A percentile compares a stretch with the other conserved stretches of the same genome.
Evolutionary conservation across 768 basidiomycete species (phyloP).

Genomic region (Galerina sulciceps): DNA sequence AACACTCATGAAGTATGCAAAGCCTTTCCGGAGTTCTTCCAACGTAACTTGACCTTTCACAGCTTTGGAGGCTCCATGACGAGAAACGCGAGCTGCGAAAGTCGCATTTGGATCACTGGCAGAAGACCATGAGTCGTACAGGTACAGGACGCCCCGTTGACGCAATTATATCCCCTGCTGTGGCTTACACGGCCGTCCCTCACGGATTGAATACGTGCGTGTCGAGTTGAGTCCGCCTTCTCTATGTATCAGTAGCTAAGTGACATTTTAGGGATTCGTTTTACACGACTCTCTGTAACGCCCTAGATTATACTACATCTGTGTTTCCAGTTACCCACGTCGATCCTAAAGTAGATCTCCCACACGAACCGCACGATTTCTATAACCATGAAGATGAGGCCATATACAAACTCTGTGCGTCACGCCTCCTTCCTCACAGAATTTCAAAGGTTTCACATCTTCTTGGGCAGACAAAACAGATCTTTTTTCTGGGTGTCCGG

Average conservation of each 20-base stretch:
- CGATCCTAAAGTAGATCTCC: slow-evolving; percentile 54
- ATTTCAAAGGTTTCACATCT: not conserved
- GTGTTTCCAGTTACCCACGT: slow-evolving; percentile 71
- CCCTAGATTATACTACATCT: slow-evolving; percentile 62
- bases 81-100: slow-evolving; percentile 54
- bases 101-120: slow-evolving; percentile 67
- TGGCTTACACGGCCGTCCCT: slow-evolving; percentile 63
- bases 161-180: slow-evolving; percentile 69
- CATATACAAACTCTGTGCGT: slow-evolving; percentile 60
- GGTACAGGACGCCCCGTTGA: slow-evolving; percentile 74
- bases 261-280: slow-evolving; percentile 44
- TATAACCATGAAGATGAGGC: slow-evolving; percentile 54
- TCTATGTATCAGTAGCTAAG: not conserved
- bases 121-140: slow-evolving; percentile 49
- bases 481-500: slow-evolving; percentile 55
- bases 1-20: slow-evolving; percentile 45
- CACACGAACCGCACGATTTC: slow-evolving; percentile 52
- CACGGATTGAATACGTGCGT: slow-evolving; percentile 61
- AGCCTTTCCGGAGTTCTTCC: not conserved
- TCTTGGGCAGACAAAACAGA: slow-evolving; percentile 55
- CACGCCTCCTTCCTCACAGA: not conserved
- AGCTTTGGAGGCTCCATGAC: slow-evolving; percentile 70
- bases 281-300: slow-evolving; percentile 71
- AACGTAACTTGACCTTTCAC: slow-evolving; percentile 31
- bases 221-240: not conserved